Base-by-base conservation (phyloP, 345 rosid genomes). In the Pistacia atlantica region DNA sequence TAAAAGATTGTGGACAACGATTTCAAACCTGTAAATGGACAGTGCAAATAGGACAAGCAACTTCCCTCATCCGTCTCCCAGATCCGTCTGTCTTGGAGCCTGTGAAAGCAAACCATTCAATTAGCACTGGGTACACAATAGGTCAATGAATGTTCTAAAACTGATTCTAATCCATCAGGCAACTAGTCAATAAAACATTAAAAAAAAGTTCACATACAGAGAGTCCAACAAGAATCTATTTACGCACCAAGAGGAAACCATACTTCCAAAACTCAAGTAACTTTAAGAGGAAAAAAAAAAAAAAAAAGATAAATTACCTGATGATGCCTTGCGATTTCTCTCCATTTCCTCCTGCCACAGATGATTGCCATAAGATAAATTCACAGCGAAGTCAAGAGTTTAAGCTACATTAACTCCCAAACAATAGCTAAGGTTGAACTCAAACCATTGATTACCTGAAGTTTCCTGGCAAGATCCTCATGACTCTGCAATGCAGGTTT, bases 11-110 rank as follows among this genome's bases (percentile, higher is more conserved):
- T 22, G 5, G 45, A 64, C 3, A 61, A 59, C 60, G 57, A 71
- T 78, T 69, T 68, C 84, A 65, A 56, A 93, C 99, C 98, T 97
- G 98, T 77, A 94, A 84, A 85, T 92, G 99, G 56, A 97, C 97
- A 4, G 99, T 97, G 84, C 99, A 97, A 31, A 91, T 97, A 51
- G 99, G 99, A 83, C 99, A 94, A 46, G 90, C 98, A 78, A 97
- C 97, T 88, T 97, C 99, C 80, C 88, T 92, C 97, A 90, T 97
- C 79, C 95, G 90, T 87, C 80, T 88, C 61, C 96, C 97, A 74
- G 95, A 83, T 76, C 82, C 90, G 78, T 91, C 90, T 9, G 91
- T 83, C 78, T 82, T 87, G 67, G 91, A 86, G 68, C 93, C 97
- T 91, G 86, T 42, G 61, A 60, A 77, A 57, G 10, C 76, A 79